Conservation (phyloP, 176 grass and related monocot genomes). For the Oryza rufipogon region DNA sequence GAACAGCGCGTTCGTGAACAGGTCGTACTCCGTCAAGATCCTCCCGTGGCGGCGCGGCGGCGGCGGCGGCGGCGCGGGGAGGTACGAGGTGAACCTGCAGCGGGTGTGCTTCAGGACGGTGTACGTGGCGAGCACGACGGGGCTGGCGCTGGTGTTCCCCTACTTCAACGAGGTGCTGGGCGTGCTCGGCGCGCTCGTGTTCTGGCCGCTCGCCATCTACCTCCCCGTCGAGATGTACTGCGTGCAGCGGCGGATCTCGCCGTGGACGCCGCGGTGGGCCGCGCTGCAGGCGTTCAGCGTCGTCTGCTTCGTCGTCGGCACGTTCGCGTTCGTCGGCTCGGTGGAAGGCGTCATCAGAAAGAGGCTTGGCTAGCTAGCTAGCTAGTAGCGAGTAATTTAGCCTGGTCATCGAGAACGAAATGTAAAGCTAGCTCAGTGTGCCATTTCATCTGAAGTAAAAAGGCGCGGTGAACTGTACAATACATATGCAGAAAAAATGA, state of each 20-base stretch:
- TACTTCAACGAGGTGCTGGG: constrained; percentile 89
- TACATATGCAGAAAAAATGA: too few species aligned
- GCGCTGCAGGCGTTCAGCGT: constrained; percentile 50
- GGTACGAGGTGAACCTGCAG: constrained; percentile 58
- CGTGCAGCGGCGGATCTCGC: constrained; percentile 47
- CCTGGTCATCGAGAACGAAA: neutral
- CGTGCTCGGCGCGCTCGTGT: constrained; percentile 59
- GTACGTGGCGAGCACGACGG: constrained; percentile 71
- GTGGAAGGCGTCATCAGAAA: constrained; percentile 54
- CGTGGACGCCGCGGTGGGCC: constrained; percentile 57
- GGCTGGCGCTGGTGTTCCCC: constrained; percentile 65
- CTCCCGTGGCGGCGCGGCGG: constrained; percentile 25
- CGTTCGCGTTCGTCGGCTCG: constrained; percentile 67
- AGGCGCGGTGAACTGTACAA: too few species aligned
- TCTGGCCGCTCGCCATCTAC: constrained; percentile 75
- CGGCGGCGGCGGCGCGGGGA: neutral
- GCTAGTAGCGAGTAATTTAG: too few species aligned
- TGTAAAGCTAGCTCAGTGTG: too few species aligned
- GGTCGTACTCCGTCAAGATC: constrained; percentile 45
- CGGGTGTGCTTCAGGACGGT: constrained; percentile 59
- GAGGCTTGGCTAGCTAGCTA: constrained; percentile 38
- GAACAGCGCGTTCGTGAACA: constrained; percentile 59
- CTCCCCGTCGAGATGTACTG: constrained; percentile 85
- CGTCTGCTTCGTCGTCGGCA: constrained; percentile 54
- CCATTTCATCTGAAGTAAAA: too few species aligned